Conservation (phyloP, 129 eudicot species). For the Solidago caesia region DNA sequence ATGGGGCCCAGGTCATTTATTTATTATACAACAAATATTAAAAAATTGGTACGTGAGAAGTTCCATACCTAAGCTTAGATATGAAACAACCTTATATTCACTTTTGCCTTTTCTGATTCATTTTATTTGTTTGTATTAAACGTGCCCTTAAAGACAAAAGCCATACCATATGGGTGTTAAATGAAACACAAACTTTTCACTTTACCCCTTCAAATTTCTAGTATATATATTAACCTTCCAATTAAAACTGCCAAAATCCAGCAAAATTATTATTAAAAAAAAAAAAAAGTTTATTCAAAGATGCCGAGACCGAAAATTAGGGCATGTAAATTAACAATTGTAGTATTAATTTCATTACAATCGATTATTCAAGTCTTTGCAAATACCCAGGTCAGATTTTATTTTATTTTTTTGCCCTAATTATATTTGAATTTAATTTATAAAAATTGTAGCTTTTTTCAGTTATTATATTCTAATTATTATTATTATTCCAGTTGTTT, state of each 20-base stretch:
- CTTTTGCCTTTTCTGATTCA: no score
- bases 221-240: constrained; percentile 17
- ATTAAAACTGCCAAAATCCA: constrained; percentile 29
- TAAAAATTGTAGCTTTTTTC: neutral
- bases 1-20: no score
- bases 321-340: constrained; percentile 28
- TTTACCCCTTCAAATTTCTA: neutral
- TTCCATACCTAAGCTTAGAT: no score
- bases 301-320: constrained; percentile 24
- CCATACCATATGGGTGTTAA: no score
- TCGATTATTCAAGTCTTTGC: constrained; percentile 22
- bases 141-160: no score
- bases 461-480: neutral
- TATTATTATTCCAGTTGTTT: neutral
- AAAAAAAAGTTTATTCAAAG: constrained; percentile 3
- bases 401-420: constrained; percentile 3
- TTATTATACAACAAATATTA: no score
- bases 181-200: neutral
- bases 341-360: constrained; percentile 29
- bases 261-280: neutral
- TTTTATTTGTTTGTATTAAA: no score
- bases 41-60: no score
- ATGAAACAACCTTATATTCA: no score
- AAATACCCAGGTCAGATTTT: constrained; percentile 26
- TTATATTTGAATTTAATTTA: constrained; percentile 6